Base-by-base conservation (phyloP, 2,329 filamentous ascomycete species). In the Alternaria consortialis region DNA sequence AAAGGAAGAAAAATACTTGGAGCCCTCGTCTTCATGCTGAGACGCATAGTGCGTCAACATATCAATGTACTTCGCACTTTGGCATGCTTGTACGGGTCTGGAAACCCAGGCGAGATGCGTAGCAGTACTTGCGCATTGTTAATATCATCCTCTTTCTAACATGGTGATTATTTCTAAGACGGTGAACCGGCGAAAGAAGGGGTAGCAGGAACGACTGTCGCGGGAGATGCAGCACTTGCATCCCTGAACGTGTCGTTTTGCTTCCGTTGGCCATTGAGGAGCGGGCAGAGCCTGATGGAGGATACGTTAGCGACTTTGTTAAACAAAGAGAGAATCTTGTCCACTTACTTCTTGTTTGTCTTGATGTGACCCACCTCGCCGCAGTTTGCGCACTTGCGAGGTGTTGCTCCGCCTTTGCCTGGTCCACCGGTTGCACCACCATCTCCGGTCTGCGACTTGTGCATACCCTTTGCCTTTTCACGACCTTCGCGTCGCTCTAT, bases 291-390 rank as follows among this genome's bases (percentile, higher is more conserved):
- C 52, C 76, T 79, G 46, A 23, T 15, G 5, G 23, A 34, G n/a
- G 13, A 4, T 23, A 15, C 50, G 63, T 76, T 67, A 77, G 69
- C 58, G 53, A 62, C 31, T 17, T 29, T 7, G 5, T 25, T 39
- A n/a, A 32, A 44, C 17, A 56, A 54, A 39, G 25, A 51, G 55
- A 44, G 27, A 48, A 12, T 36, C 13, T 43, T 23, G 32, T 25
- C 34, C 23, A 50, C 69, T 51, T 62, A 95, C 93, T 97, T 98
- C 83, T 97, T 97, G 84, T 98, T 98, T 48, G 94, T 98, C 81
- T 97, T 97, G 84, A 99, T 99, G 76, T 99, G 95, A 32, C 95
- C 95, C 56, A 97, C 91, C 79, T 95, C 91, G 52, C 95, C 95
- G 81, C 95, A 99, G 80, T 97, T 98, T 68, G 95, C 95, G 81